These are phyloP conservation scores for Tylopilus plumbeoviolaceoides DNA, from an alignment of 768 basidiomycete genomes.

Conservation along the genomic window DNA sequence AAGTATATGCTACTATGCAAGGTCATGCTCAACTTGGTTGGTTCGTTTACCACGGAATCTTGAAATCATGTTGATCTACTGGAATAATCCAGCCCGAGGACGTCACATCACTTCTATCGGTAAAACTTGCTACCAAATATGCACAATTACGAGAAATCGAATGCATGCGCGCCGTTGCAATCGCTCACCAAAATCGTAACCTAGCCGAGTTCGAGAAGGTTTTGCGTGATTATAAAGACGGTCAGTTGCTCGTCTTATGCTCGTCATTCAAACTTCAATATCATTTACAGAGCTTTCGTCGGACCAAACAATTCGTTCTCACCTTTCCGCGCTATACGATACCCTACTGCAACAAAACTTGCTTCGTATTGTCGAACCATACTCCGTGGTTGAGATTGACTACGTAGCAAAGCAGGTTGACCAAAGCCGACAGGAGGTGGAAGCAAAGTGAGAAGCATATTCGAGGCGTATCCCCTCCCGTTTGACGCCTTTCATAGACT, in stretches of 20 bases:
- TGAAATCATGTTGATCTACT: background rate
- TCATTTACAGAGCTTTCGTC: conserved; percentile 77
- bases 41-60: conserved; percentile 24
- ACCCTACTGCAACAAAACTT: conserved; percentile 95
- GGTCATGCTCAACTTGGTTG: conserved; percentile 92
- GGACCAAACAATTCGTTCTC: conserved; percentile 92
- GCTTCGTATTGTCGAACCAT: conserved; percentile 92
- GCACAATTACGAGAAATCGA: conserved; percentile 86
- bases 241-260: conserved; percentile 33
- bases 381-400: conserved; percentile 85
- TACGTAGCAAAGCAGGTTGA: conserved; percentile 86
- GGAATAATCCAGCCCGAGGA: conserved; percentile 73
- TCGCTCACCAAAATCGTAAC: conserved; percentile 89
- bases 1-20: conserved; percentile 99
- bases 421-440: conserved; percentile 83
- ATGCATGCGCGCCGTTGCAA: conserved; percentile 92
- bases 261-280: background rate
- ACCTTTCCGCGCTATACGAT: conserved; percentile 91
- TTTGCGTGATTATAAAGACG: conserved; percentile 79
- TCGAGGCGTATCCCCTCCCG: background rate
- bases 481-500: conserved; percentile 47
- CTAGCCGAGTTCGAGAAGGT: conserved; percentile 87
- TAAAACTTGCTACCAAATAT: conserved; percentile 87
- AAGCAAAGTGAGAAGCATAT: conserved; percentile 67
- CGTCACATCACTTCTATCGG: conserved; percentile 76